Evolutionary conservation across 192 early-diverging fungal genomes (phyloP).

Genomic region (Backusella westeae): DNA sequence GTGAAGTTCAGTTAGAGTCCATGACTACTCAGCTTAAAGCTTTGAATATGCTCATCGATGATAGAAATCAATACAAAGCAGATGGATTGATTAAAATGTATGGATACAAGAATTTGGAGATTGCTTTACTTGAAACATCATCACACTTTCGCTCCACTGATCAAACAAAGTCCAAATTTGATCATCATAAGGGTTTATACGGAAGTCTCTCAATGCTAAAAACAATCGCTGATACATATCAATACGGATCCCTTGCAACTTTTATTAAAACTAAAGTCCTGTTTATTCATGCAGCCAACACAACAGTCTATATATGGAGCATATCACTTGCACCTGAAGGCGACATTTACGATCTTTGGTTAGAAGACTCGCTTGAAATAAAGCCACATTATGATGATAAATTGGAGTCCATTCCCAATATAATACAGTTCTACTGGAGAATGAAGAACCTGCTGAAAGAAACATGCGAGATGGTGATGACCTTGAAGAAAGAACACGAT

Average conservation of each 20-base stretch:
- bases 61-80: not conserved
- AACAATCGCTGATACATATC: conserved; percentile 1
- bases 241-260: not conserved
- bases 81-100: not conserved
- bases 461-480: not conserved
- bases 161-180: not conserved
- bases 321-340: not conserved
- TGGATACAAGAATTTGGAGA: not conserved
- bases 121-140: not conserved
- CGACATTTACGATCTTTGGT: not conserved
- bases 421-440: not conserved
- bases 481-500: not conserved
- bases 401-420: not conserved
- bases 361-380: conserved; percentile 1
- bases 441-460: not conserved
- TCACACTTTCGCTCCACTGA: not conserved
- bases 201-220: not conserved
- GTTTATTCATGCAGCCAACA: not conserved
- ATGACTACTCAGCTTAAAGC: not conserved
- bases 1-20: not conserved
- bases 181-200: conserved; percentile 12
- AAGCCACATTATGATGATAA: not conserved
- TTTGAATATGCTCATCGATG: not conserved
- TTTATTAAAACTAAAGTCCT: not conserved
- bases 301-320: not conserved